Base-by-base conservation (phyloP, 1,284 basidiomycete species). In the Entoloma clypeatum region DNA sequence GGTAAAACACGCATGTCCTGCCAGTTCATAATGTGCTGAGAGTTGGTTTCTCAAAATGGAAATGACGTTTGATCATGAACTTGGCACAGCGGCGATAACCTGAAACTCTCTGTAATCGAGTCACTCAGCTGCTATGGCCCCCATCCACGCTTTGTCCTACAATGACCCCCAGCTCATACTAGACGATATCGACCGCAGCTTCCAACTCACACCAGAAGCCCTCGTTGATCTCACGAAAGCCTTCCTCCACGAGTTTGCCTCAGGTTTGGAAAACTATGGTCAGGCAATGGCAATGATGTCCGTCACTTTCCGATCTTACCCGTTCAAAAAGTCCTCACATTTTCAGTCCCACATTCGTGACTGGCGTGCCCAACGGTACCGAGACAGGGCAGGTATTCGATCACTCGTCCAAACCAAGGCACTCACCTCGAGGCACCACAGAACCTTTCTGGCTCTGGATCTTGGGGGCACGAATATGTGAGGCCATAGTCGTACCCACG, bases 381-480 rank as follows among this genome's bases (percentile, higher is more conserved):
- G 93, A 97, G 67, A 85, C 79, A 49, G 94, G 92, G 91, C 92
- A 64, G 63, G 84, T 71, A 13, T 47, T 25, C 16, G 27, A 43
- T 39, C 26, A 34, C 25, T 22, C 41, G 47, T 31, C 21, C 27
- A 28, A 21, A 45, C 25, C 37, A 26, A 22, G 16, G 34, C n/a
- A 27, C 29, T 31, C 32, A 38, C 36, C 35, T 44, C 40, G 41
- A 44, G 10, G 5, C 27, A 31, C 28, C 38, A 19, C 60, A 93
- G 92, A 34, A 92, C 89, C 4, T 97, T 94, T 65, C 77, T 97
- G 40, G 92, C 94, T 4, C 76, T 97, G 26, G 94, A 97, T 67
- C 78, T 97, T 19, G 93, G 93, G 27, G 94, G 94, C 43, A 97
- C 93, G 18, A 97, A 97, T 61, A 74, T 97, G 84, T 93, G 64